Evolutionary conservation across 352 stramenopile genomes (phyloP).

Genomic region (Phytophthora chlamydospora): DNA sequence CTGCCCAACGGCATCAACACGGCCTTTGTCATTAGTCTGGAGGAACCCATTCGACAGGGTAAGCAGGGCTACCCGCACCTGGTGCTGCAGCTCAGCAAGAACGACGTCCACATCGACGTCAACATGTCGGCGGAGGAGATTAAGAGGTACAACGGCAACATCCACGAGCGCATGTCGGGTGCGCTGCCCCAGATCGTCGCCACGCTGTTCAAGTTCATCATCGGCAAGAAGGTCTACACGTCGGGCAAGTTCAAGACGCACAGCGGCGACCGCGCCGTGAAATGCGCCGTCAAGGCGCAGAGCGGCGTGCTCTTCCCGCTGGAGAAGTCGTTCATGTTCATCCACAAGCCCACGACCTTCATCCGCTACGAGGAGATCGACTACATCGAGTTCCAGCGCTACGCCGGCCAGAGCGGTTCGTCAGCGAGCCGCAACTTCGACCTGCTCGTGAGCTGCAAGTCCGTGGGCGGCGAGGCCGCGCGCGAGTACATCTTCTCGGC

Average conservation of each 20-base stretch:
- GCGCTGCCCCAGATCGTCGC: slow-evolving; percentile 98
- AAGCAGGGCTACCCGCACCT: slow-evolving; percentile 99
- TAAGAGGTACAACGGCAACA: slow-evolving; percentile 97
- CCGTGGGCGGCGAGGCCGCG: slow-evolving; percentile 76
- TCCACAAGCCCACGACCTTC: slow-evolving; percentile 98
- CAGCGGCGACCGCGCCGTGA: slow-evolving; percentile 87
- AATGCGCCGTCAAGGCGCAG: slow-evolving; percentile 94
- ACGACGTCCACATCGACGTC: slow-evolving; percentile 89
- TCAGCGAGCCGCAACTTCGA: slow-evolving; percentile 96
- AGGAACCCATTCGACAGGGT: slow-evolving; percentile 98
- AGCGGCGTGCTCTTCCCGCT: slow-evolving; percentile 97
- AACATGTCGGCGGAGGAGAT: slow-evolving; percentile 98
- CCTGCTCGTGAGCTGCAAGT: slow-evolving; percentile 92
- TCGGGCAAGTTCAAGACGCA: slow-evolving; percentile 92
- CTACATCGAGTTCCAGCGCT: slow-evolving; percentile 98
- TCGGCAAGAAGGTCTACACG: slow-evolving; percentile 97
- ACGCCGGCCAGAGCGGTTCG: slow-evolving; percentile 89
- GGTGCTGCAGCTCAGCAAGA: slow-evolving; percentile 95
- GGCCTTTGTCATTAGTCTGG: slow-evolving; percentile 98
- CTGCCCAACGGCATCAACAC: slow-evolving; percentile 97
- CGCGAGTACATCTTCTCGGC: slow-evolving; percentile 95
- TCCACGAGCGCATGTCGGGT: slow-evolving; percentile 96
- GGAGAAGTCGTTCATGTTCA: slow-evolving; percentile 99
- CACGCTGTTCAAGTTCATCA: slow-evolving; percentile 98
- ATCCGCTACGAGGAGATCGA: slow-evolving; percentile 99